A percentile compares a stretch with the other conserved stretches of the same genome.
phyloP scores from a whole-genome alignment of 495 filamentous ascomycete genomes.

The Beverwykella pulmonaria region DNA sequence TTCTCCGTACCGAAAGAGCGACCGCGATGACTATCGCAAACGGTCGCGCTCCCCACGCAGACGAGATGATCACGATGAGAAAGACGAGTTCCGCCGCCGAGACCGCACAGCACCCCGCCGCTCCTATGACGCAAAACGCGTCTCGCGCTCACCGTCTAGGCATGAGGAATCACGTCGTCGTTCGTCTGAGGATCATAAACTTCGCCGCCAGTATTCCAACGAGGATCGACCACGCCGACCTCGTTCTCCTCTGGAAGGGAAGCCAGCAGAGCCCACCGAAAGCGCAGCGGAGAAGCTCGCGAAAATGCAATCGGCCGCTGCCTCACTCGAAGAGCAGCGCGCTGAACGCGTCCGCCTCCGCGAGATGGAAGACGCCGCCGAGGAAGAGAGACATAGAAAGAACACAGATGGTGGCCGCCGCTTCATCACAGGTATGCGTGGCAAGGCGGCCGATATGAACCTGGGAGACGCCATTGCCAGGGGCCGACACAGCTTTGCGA shows the following conservation, averaged over 20 bases:
- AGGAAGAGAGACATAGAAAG: slow-evolving; percentile 39
- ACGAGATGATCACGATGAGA: slow-evolving; percentile 12
- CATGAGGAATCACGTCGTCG: slow-evolving; percentile 1
- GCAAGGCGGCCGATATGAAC: slow-evolving; percentile 16
- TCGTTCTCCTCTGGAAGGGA: not conserved
- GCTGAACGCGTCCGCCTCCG: slow-evolving; percentile 55
- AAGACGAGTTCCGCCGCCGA: slow-evolving; percentile 15
- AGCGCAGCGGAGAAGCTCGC: slow-evolving; percentile 65
- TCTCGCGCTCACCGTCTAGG: slow-evolving; percentile 17
- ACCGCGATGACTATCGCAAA: slow-evolving; percentile 8
- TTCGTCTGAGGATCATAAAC: slow-evolving; percentile 4
- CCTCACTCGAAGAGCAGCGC: slow-evolving; percentile 73
- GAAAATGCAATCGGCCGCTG: slow-evolving; percentile 86
- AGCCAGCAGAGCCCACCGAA: not conserved
- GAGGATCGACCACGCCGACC: slow-evolving; percentile 7
- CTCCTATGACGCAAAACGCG: slow-evolving; percentile 2
- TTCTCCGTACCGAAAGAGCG: slow-evolving; percentile 39
- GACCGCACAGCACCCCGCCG: slow-evolving; percentile 1
- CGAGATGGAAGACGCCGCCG: slow-evolving; percentile 65
- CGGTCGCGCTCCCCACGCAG: slow-evolving; percentile 23
- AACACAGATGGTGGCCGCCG: slow-evolving; percentile 18
- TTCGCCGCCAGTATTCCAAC: not conserved
- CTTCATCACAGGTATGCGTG: slow-evolving; percentile 18
- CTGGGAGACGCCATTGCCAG: slow-evolving; percentile 28
- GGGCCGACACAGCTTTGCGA: slow-evolving; percentile 7